These are phyloP conservation scores for Umbilicus rupestris DNA, from an alignment of 164 flowering plant genomes.

Conservation along the genomic window DNA sequence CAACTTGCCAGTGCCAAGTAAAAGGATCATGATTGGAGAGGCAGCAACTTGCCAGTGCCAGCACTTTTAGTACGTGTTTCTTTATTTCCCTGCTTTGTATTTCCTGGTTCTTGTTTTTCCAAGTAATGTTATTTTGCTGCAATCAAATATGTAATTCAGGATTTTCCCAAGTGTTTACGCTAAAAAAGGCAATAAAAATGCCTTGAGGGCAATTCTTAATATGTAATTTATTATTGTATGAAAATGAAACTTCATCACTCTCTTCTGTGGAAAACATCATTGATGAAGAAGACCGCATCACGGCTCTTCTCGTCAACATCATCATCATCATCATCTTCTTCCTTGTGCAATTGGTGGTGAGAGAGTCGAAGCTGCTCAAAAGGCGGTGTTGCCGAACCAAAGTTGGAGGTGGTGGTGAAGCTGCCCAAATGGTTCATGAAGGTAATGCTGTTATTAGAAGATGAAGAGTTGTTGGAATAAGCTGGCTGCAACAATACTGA, in stretches of 20 bases:
- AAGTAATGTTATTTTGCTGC: neutral
- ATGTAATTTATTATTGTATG: too few relatives aligned
- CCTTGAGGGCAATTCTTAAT: too few relatives aligned
- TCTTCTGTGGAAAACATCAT: too few relatives aligned
- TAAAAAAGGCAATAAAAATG: too few relatives aligned
- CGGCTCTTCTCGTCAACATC: too few relatives aligned
- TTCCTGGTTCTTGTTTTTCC: neutral
- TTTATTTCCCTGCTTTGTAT: neutral
- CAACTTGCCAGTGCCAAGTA: slow-evolving; percentile 74
- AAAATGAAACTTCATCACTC: slow-evolving; percentile 1
- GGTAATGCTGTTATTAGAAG: slow-evolving; percentile 43
- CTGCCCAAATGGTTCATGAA: slow-evolving; percentile 26
- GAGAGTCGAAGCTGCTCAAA: slow-evolving; percentile 41
- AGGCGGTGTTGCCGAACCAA: slow-evolving; percentile 26
- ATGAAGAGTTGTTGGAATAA: slow-evolving; percentile 64
- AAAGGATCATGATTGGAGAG: neutral
- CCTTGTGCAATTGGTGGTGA: slow-evolving; percentile 28
- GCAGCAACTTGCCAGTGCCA: neutral
- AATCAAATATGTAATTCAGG: slow-evolving; percentile 1
- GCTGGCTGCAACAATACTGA: slow-evolving; percentile 42
- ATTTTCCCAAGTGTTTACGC: neutral
- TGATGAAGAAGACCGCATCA: too few relatives aligned
- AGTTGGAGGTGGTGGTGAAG: slow-evolving; percentile 9
- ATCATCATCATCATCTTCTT: slow-evolving; percentile 60
- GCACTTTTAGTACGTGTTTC: neutral